These are phyloP conservation scores for Polysphondylium violaceum DNA, from an alignment of 78 protist genomes.

Conservation along the genomic window DNA sequence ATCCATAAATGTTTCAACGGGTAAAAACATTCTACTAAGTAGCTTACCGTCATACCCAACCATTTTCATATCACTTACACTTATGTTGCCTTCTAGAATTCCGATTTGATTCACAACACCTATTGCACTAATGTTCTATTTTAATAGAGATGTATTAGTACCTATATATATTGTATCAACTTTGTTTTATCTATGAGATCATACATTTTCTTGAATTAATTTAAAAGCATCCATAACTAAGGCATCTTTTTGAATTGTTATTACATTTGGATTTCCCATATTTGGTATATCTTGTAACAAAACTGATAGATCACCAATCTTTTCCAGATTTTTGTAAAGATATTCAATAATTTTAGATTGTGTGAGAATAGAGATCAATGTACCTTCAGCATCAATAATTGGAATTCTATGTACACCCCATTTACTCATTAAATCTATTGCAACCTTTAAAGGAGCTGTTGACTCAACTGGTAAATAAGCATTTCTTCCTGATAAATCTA, in stretches of 20 bases:
- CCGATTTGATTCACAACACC: conserved; percentile 40
- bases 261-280: conserved; percentile 6
- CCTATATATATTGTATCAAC: not conserved
- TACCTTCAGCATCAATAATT: conserved; percentile 56
- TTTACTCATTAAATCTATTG: conserved; percentile 51
- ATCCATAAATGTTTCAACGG: conserved; percentile 25
- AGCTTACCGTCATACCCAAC: conserved; percentile 54
- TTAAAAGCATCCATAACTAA: conserved; percentile 44
- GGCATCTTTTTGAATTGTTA: conserved; percentile 8
- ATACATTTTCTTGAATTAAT: conserved; percentile 49
- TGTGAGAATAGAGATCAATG: conserved; percentile 24
- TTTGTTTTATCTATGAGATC: not conserved
- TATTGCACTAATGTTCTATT: conserved; percentile 36
- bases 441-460: conserved; percentile 44
- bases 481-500: conserved; percentile 63
- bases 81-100: conserved; percentile 35
- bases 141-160: not conserved
- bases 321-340: not conserved
- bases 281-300: not conserved
- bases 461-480: conserved; percentile 52
- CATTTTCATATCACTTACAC: conserved; percentile 57
- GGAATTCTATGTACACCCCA: conserved; percentile 74
- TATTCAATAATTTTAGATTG: conserved; percentile 59
- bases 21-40: conserved; percentile 36
- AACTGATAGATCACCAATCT: not conserved